A percentile compares a stretch with the other conserved stretches of the same genome.
phyloP scores from a whole-genome alignment of 495 filamentous ascomycete genomes.

The Penicillium chermesinum region DNA sequence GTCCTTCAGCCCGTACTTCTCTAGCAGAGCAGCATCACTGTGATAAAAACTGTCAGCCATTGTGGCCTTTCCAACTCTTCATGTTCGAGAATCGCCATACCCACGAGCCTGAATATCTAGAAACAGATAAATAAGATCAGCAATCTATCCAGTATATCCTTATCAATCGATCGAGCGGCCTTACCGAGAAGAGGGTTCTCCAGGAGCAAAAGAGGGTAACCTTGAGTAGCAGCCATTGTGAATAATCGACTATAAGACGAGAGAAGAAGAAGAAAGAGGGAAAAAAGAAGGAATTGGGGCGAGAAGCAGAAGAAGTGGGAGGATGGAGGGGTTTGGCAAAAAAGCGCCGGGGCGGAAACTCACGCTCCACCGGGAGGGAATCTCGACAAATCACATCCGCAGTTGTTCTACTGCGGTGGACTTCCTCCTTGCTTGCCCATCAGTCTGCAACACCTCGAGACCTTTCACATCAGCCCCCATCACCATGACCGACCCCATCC shows the following conservation, averaged over 20 bases:
- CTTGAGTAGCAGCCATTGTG: constrained; percentile 65
- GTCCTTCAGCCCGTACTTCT: constrained; percentile 87
- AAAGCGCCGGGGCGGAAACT: constrained; percentile 17
- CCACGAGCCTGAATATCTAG: constrained; percentile 88
- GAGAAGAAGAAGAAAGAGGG: constrained; percentile 6
- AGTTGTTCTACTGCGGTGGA: not conserved
- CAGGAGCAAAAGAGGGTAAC: constrained; percentile 80
- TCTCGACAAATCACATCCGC: not conserved
- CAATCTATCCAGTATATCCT: constrained; percentile 11
- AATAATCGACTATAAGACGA: constrained; percentile 5
- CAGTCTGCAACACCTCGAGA: not conserved
- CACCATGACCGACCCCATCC: constrained; percentile 39
- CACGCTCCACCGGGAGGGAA: constrained; percentile 1
- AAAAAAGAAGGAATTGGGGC: not conserved
- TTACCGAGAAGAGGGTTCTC: constrained; percentile 94
- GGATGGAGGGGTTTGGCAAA: constrained; percentile 26
- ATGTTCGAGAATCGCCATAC: constrained; percentile 33
- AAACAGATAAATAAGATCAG: constrained; percentile 4
- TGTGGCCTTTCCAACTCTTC: constrained; percentile 4
- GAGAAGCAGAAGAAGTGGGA: constrained; percentile 12
- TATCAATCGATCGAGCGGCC: constrained; percentile 17
- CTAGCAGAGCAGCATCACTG: constrained; percentile 65
- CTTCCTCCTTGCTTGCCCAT: not conserved
- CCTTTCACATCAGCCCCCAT: not conserved
- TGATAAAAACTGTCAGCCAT: constrained; percentile 3